These are phyloP conservation scores for Pelargonium myrrhifolium DNA, from an alignment of 441 rosid species.

Conservation along the genomic window DNA sequence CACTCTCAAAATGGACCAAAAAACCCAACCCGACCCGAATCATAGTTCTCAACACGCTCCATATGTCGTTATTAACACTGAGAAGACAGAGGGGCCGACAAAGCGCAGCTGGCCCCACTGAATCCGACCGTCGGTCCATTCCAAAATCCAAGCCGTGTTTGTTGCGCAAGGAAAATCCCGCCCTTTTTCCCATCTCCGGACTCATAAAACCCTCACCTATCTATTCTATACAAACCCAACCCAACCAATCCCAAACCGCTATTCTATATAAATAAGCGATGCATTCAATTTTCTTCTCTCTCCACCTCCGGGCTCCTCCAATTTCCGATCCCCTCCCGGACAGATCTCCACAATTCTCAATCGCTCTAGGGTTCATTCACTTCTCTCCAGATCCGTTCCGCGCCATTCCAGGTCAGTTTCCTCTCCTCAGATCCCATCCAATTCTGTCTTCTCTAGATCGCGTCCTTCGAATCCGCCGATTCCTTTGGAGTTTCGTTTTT, in stretches of 20 bases:
- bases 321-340: neutral
- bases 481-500: too few species aligned
- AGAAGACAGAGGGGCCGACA: too few species aligned
- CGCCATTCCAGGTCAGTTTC: neutral
- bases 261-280: too few species aligned
- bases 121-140: neutral
- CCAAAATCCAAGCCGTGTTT: constrained; percentile 24
- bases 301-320: neutral
- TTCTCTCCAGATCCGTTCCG: neutral
- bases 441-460: neutral
- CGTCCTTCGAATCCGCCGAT: neutral
- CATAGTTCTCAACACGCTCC: too few species aligned
- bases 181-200: constrained; percentile 19
- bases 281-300: too few species aligned
- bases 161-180: constrained; percentile 29
- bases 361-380: neutral
- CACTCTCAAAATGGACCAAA: too few species aligned
- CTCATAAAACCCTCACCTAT: too few species aligned
- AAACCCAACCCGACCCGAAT: too few species aligned
- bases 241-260: too few species aligned
- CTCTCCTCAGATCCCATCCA: neutral
- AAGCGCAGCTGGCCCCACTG: too few species aligned
- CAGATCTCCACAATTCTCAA: neutral
- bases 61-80: too few species aligned
- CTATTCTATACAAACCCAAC: too few species aligned